Percentiles rank a stretch among this genome's conserved stretches.
phyloP scores from a whole-genome alignment of 2,329 filamentous ascomycete genomes.

The Paraphaeosphaeria minitans region DNA sequence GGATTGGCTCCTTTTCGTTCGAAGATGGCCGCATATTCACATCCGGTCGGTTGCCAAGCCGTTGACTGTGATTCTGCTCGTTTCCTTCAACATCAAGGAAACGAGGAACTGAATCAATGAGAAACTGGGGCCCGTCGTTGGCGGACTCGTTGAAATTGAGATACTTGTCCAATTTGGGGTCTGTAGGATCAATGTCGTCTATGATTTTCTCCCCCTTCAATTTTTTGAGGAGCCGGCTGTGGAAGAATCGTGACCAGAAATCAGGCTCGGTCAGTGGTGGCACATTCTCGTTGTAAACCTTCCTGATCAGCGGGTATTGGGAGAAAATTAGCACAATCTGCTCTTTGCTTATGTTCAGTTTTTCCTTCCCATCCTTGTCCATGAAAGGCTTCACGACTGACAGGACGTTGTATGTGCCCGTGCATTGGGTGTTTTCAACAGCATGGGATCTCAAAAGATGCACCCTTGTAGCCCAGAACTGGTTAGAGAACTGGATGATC shows the following conservation, averaged over 20 bases:
- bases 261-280: conserved; percentile 73
- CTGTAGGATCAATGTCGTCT: conserved; percentile 71
- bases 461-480: conserved; percentile 92
- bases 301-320: conserved; percentile 88
- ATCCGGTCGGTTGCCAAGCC: conserved; percentile 85
- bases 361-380: conserved; percentile 67
- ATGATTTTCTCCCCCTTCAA: conserved; percentile 86
- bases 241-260: conserved; percentile 95
- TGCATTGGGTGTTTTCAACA: conserved; percentile 83
- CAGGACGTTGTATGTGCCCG: conserved; percentile 91
- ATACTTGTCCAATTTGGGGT: conserved; percentile 85
- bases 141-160: conserved; percentile 71
- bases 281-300: conserved; percentile 91
- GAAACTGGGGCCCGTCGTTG: conserved; percentile 49
- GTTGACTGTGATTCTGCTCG: conserved; percentile 89
- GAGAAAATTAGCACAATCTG: conserved; percentile 92
- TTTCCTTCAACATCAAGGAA: conserved; percentile 94
- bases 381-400: conserved; percentile 80
- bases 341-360: conserved; percentile 85
- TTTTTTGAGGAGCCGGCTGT: conserved; percentile 87
- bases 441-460: conserved; percentile 87
- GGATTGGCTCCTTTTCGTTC: conserved; percentile 80
- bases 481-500: conserved; percentile 79
- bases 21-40: conserved; percentile 82
- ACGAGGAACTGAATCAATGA: conserved; percentile 74